These are phyloP conservation scores for Torulaspora globosa DNA, from an alignment of 1,139 yeast species.

Conservation along the genomic window DNA sequence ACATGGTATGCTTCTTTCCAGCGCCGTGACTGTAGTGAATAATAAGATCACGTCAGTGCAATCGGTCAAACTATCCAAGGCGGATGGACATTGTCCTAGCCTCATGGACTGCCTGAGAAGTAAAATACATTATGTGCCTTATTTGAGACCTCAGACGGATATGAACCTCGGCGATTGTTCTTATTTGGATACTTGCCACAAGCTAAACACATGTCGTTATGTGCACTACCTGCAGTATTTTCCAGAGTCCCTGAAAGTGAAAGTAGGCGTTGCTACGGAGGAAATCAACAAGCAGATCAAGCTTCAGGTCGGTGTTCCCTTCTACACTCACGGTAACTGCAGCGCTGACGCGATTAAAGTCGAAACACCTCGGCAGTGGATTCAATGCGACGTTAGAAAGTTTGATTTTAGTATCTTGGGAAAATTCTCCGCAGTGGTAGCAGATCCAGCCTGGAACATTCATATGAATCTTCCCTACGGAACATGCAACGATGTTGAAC, in stretches of 20 bases:
- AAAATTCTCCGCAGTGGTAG: slow-evolving; percentile 78
- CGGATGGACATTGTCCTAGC: slow-evolving; percentile 32
- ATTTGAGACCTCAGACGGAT: slow-evolving; percentile 59
- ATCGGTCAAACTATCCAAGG: slow-evolving; percentile 23
- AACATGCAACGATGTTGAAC: slow-evolving; percentile 68
- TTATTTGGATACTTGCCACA: slow-evolving; percentile 89
- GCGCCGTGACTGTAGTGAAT: slow-evolving; percentile 25
- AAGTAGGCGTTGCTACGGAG: slow-evolving; percentile 21
- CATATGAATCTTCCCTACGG: slow-evolving; percentile 81
- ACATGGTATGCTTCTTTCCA: slow-evolving; percentile 41
- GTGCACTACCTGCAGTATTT: slow-evolving; percentile 68
- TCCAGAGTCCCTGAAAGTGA: slow-evolving; percentile 39
- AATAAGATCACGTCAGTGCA: slow-evolving; percentile 34
- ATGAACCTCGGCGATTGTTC: slow-evolving; percentile 82
- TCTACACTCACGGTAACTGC: slow-evolving; percentile 55
- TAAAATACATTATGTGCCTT: slow-evolving; percentile 61
- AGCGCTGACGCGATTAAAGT: slow-evolving; percentile 39
- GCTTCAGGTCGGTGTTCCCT: slow-evolving; percentile 37
- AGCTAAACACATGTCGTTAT: slow-evolving; percentile 73
- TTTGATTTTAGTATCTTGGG: slow-evolving; percentile 70
- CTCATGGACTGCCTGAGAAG: slow-evolving; percentile 43
- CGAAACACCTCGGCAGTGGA: slow-evolving; percentile 70
- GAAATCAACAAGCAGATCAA: slow-evolving; percentile 33
- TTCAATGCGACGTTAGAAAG: slow-evolving; percentile 72
- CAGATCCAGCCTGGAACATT: slow-evolving; percentile 90